A percentile compares a stretch with the other conserved stretches of the same genome.
phyloP scores from a whole-genome alignment of 345 rosid genomes.

The Ceriops tagal region DNA sequence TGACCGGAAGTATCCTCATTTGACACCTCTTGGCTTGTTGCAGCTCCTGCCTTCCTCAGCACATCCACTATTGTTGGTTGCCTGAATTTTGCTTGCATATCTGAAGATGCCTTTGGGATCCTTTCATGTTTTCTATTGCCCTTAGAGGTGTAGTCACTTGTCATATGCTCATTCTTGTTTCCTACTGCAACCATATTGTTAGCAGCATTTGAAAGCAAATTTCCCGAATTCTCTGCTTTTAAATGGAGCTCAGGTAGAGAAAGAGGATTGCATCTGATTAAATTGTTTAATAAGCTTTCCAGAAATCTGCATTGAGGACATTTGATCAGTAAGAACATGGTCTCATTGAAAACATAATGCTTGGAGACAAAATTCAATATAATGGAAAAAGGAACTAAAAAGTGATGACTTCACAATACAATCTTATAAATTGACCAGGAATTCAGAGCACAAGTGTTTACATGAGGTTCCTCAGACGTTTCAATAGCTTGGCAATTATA shows the following conservation, averaged over 20 bases:
- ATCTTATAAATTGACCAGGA: neutral
- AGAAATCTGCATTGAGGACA: conserved; percentile 50
- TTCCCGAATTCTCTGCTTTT: conserved; percentile 43
- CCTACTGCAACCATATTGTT: conserved; percentile 28
- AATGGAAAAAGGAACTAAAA: neutral
- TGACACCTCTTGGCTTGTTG: conserved; percentile 46
- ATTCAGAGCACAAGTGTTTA: conserved; percentile 33
- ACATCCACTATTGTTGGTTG: conserved; percentile 64
- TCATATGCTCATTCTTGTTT: conserved; percentile 43
- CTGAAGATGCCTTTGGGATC: conserved; percentile 34
- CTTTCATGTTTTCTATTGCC: conserved; percentile 42
- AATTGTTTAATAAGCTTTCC: conserved; percentile 66
- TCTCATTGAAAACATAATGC: neutral
- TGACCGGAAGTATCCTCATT: conserved; percentile 36
- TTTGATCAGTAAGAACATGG: conserved; percentile 21
- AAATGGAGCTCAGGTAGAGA: conserved; percentile 64
- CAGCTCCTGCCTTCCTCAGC: conserved; percentile 48
- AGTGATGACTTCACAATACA: neutral
- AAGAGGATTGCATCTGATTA: conserved; percentile 45
- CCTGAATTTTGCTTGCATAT: conserved; percentile 34
- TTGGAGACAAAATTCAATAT: neutral
- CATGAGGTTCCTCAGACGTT: conserved; percentile 74
- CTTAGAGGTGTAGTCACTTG: conserved; percentile 30
- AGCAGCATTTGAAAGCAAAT: conserved; percentile 30
- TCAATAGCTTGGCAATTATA: conserved; percentile 55